Evolutionary conservation across 2,329 filamentous ascomycete genomes (phyloP), one percentile per base, ranked within the genome.

Genomic region (Diplodia corticola): DNA sequence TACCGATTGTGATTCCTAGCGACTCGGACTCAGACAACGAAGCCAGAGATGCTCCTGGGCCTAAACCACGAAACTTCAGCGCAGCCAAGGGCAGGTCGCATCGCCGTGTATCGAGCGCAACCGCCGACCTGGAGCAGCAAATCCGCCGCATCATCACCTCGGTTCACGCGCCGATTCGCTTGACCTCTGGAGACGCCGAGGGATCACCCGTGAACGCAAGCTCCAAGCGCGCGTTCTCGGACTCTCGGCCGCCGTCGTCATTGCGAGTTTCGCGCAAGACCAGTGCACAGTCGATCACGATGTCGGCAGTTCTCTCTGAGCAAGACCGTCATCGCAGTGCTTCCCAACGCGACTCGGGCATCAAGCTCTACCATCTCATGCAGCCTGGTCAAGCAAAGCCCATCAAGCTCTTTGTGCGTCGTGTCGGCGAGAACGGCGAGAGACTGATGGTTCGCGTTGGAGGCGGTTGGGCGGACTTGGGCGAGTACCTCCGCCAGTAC

Each of bases 371-470:
- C 73, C 93, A 98, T 78, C 85, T 99, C 44, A 92, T 92, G 15
- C 88, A 93, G 55, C 89, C 90, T 20, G 92, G 90, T 40, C 91
- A 91, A 66, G 89, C 95, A 69, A 87, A 92, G 13, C 95, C 95
- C 0, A 93, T 97, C 74, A 98, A 97, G 79, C 86, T 99, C 5
- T 96, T 96, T 73, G 93, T 99, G 63, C 90, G 95, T 17, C 89
- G 93, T 1, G 93, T 99, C 2, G 95, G 95, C 59, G 93, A 97
- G 76, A 85, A 88, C 66, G 92, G 91, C 17, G 93, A 98, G 77
- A 88, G 95, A 61, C 93, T 98, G 68, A 98, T 99, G 95, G 95
- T 99, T 7, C 91, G 95, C 40, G 94, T 99, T 13, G 95, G 95
- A 13, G 95, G 95, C 67, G 95, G 95, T n/a, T 99, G 95, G 95